phyloP scores from a whole-genome alignment of 192 early-diverging fungal genomes.

The Podila verticillata region DNA sequence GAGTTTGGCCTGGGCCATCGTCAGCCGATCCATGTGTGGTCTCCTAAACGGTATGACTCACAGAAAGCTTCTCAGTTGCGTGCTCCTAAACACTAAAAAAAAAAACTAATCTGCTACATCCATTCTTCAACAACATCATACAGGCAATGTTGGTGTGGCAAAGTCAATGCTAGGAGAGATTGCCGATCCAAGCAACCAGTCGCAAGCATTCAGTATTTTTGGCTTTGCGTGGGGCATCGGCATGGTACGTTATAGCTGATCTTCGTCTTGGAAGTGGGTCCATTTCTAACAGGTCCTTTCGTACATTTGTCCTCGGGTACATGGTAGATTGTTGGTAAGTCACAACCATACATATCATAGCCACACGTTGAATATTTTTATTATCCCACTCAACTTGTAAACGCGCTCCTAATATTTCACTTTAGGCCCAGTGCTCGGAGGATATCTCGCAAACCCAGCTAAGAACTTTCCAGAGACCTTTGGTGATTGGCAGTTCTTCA shows the following conservation, averaged over 20 bases:
- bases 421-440: slow-evolving; percentile 80
- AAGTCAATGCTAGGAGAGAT: slow-evolving; percentile 89
- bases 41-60: slow-evolving; percentile 68
- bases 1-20: slow-evolving; percentile 67
- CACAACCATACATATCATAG: not conserved
- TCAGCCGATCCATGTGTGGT: slow-evolving; percentile 71
- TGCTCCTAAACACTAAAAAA: not conserved
- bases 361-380: not conserved
- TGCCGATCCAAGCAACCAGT: slow-evolving; percentile 82
- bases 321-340: slow-evolving; percentile 10
- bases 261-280: not conserved
- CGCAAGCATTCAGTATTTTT: slow-evolving; percentile 79
- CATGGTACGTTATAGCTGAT: slow-evolving; percentile 32
- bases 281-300: not conserved
- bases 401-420: not conserved
- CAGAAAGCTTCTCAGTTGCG: not conserved
- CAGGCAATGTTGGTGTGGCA: slow-evolving; percentile 79
- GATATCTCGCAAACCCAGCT: slow-evolving; percentile 81
- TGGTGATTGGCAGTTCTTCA: slow-evolving; percentile 67
- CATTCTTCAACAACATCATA: not conserved
- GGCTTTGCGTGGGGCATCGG: slow-evolving; percentile 73
- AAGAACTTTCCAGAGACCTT: slow-evolving; percentile 70
- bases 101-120: slow-evolving; percentile 3
- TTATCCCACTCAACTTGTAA: not conserved
- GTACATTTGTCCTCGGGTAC: not conserved